A percentile compares a stretch with the other conserved stretches of the same genome.
These are phyloP conservation scores for Geopyxis carbonaria DNA, from an alignment of 495 filamentous ascomycete genomes.

Conservation along the genomic window DNA sequence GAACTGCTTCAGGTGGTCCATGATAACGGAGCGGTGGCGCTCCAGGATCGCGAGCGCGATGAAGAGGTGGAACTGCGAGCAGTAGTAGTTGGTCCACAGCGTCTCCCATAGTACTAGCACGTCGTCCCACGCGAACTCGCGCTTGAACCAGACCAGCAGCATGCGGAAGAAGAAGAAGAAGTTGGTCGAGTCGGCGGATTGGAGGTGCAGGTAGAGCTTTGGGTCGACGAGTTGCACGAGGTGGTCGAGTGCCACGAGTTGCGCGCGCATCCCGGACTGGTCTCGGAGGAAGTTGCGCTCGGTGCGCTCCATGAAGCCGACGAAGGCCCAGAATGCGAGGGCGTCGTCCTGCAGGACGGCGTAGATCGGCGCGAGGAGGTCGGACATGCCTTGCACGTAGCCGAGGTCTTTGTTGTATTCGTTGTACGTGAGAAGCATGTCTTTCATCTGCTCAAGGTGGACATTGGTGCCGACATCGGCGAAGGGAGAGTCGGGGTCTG, in stretches of 20 bases:
- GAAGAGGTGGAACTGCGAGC: slow-evolving; percentile 83
- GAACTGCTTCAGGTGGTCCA: slow-evolving; percentile 84
- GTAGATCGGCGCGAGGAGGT: slow-evolving; percentile 88
- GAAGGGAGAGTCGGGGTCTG: slow-evolving; percentile 91
- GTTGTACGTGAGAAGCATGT: slow-evolving; percentile 96
- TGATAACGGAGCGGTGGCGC: slow-evolving; percentile 83
- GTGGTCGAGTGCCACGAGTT: slow-evolving; percentile 79
- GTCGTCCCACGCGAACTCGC: slow-evolving; percentile 81
- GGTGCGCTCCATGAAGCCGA: slow-evolving; percentile 91
- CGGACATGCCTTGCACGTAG: slow-evolving; percentile 97
- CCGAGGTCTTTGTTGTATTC: slow-evolving; percentile 86
- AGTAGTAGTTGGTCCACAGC: slow-evolving; percentile 84
- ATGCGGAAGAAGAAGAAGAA: slow-evolving; percentile 99
- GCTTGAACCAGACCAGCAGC: slow-evolving; percentile 96
- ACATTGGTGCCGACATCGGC: slow-evolving; percentile 84
- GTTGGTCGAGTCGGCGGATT: slow-evolving; percentile 82
- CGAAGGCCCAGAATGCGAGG: slow-evolving; percentile 91
- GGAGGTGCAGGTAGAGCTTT: slow-evolving; percentile 74
- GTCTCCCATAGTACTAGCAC: slow-evolving; percentile 80
- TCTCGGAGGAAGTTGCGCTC: slow-evolving; percentile 95
- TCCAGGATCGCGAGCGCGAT: slow-evolving; percentile 89
- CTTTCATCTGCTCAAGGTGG: slow-evolving; percentile 95
- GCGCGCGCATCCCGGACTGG: slow-evolving; percentile 84
- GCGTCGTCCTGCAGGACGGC: slow-evolving; percentile 95
- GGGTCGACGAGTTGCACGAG: slow-evolving; percentile 94